Evolutionary conservation across 2,329 filamentous ascomycete genomes (phyloP).

Genomic region (Aspergillus sp.): DNA sequence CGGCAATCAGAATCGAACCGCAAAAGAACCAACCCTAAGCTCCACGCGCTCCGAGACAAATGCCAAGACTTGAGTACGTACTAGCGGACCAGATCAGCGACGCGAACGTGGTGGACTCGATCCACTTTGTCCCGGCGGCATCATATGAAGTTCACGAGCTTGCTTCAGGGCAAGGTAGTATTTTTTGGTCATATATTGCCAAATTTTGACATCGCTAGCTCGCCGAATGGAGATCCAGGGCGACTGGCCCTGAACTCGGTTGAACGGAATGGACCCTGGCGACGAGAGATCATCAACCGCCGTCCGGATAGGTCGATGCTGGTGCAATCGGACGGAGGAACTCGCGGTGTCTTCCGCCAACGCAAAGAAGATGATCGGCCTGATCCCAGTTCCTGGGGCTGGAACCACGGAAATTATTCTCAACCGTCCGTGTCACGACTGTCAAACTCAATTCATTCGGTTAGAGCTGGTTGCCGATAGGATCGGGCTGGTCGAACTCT

Average conservation of each 20-base stretch:
- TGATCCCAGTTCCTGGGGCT: background rate
- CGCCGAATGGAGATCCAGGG: background rate
- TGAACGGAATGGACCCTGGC: background rate
- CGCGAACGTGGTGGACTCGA: conserved; percentile 6
- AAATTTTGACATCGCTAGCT: background rate
- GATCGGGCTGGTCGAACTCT: background rate
- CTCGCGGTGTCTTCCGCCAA: background rate
- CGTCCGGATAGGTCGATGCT: too few species aligned
- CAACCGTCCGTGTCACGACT: background rate
- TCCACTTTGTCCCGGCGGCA: conserved; percentile 5
- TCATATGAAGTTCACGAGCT: background rate
- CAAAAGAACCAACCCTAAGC: background rate
- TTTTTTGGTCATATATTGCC: background rate
- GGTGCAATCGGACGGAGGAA: background rate
- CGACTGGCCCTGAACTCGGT: background rate
- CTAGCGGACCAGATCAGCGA: conserved; percentile 3
- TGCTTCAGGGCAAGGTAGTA: background rate
- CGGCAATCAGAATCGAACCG: background rate
- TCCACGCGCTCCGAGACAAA: conserved; percentile 1
- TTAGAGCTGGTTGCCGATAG: background rate
- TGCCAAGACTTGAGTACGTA: background rate
- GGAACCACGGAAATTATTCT: background rate
- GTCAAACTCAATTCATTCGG: background rate
- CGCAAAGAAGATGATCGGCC: background rate
- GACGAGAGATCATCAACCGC: too few species aligned